Evolutionary conservation across 2,329 filamentous ascomycete genomes (phyloP).

Genomic region (Furcasterigmium furcatum): DNA sequence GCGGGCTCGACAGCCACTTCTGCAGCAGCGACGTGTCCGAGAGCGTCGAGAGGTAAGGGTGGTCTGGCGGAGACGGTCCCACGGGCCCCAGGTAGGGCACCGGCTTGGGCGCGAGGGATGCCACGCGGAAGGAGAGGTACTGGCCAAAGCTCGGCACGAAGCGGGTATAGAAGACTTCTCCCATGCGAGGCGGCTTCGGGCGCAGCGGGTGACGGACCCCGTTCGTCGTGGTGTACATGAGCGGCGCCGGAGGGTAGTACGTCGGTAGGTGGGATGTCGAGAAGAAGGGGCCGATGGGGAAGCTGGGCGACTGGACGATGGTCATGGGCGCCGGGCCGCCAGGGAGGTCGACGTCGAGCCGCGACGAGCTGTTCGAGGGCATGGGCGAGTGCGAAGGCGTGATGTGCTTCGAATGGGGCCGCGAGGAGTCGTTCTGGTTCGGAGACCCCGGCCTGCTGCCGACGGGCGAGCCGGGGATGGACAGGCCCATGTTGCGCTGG

Average conservation of each 20-base stretch:
- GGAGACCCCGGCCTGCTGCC: constrained; percentile 53
- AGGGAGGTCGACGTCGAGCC: constrained; percentile 28
- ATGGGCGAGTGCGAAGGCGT: constrained; percentile 19
- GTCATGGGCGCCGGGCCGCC: constrained; percentile 32
- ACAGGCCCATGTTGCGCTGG: constrained; percentile 48
- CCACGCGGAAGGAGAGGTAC: constrained; percentile 86
- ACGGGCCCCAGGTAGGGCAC: constrained; percentile 62
- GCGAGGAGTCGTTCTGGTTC: constrained; percentile 24
- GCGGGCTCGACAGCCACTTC: constrained; percentile 84
- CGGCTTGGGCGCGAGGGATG: constrained; percentile 63
- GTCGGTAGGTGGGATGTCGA: constrained; percentile 85
- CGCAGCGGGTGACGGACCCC: constrained; percentile 81
- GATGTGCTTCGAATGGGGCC: constrained; percentile 17
- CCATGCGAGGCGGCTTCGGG: constrained; percentile 84
- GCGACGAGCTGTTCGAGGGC: constrained; percentile 15
- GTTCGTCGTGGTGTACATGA: constrained; percentile 78
- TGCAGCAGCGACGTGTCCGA: constrained; percentile 64
- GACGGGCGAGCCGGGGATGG: constrained; percentile 48
- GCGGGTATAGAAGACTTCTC: constrained; percentile 86
- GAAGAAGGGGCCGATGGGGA: constrained; percentile 66
- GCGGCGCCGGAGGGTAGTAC: constrained; percentile 80
- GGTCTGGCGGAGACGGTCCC: constrained; percentile 34
- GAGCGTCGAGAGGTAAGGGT: constrained; percentile 36
- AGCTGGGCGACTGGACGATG: constrained; percentile 26
- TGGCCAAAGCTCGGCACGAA: constrained; percentile 79